Percentiles rank a stretch among this genome's conserved stretches.
Conservation (phyloP, 441 rosid species). For the Pelargonium cotyledonis region DNA sequence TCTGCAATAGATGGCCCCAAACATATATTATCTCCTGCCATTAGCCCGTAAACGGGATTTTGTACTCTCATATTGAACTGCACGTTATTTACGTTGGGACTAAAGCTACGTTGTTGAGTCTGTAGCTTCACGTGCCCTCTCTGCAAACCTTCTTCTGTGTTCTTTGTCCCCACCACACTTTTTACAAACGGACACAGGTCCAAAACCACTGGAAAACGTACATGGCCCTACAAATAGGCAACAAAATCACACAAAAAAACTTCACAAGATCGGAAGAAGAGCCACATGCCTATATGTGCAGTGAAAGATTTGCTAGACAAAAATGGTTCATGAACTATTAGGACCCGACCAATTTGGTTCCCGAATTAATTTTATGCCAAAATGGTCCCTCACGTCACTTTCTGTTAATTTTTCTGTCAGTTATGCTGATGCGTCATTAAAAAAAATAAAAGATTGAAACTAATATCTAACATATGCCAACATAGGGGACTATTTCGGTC, state of each 20-base stretch:
- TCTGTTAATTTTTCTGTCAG: no score
- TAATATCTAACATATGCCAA: no score
- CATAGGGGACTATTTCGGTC: no score
- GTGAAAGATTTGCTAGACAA: no score
- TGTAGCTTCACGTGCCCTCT: constrained; percentile 27
- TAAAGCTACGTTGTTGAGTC: constrained; percentile 27
- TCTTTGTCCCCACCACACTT: constrained; percentile 34
- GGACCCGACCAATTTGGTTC: no score
- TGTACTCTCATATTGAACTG: constrained; percentile 22
- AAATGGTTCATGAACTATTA: no score
- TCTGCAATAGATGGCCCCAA: constrained; percentile 22
- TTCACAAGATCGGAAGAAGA: no score
- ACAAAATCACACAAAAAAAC: background rate
- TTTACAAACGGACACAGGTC: constrained; percentile 48
- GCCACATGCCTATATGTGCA: no score
- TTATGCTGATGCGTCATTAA: no score
- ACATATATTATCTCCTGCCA: constrained; percentile 11
- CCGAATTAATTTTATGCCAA: no score
- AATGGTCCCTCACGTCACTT: no score
- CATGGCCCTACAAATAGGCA: constrained; percentile 56
- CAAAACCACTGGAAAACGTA: constrained; percentile 57
- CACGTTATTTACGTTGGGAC: constrained; percentile 18
- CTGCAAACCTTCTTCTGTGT: constrained; percentile 23
- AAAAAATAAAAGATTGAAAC: no score
- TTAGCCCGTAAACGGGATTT: constrained; percentile 21